phyloP scores from a whole-genome alignment of 805 yeast genomes.

The Lipomyces orientalis region DNA sequence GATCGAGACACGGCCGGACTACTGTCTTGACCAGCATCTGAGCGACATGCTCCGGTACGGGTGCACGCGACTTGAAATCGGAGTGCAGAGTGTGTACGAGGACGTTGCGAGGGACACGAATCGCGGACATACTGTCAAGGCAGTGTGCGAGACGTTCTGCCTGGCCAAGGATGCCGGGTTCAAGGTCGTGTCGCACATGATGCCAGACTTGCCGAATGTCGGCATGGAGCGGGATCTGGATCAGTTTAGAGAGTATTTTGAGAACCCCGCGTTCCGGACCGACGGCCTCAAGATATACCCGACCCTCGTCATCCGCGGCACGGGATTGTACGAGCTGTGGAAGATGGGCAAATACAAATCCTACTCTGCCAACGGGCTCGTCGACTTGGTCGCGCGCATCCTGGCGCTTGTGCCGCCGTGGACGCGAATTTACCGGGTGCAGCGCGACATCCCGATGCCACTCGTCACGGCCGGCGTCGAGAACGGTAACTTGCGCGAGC shows the following conservation, averaged over 20 bases:
- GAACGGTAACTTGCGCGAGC: conserved; percentile 92
- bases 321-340: conserved; percentile 97
- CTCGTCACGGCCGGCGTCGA: conserved; percentile 97
- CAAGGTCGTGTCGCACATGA: conserved; percentile 97
- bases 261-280: conserved; percentile 94
- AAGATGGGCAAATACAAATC: conserved; percentile 93
- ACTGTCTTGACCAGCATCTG: conserved; percentile 93
- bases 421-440: conserved; percentile 98
- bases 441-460: conserved; percentile 99
- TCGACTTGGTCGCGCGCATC: conserved; percentile 94
- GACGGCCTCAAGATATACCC: conserved; percentile 97
- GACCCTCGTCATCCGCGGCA: conserved; percentile 94
- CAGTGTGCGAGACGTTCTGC: conserved; percentile 94
- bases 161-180: conserved; percentile 98
- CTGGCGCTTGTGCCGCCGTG: conserved; percentile 97
- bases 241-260: conserved; percentile 95
- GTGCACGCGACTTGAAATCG: conserved; percentile 94
- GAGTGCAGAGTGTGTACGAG: conserved; percentile 96
- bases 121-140: conserved; percentile 95
- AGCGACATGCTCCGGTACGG: conserved; percentile 96
- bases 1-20: conserved; percentile 97
- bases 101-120: conserved; percentile 98
- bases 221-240: conserved; percentile 98
- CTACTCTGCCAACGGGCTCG: conserved; percentile 90
- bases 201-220: conserved; percentile 98